Conservation (phyloP, 495 filamentous ascomycete genomes). For the Penicillium robsamsonii region DNA sequence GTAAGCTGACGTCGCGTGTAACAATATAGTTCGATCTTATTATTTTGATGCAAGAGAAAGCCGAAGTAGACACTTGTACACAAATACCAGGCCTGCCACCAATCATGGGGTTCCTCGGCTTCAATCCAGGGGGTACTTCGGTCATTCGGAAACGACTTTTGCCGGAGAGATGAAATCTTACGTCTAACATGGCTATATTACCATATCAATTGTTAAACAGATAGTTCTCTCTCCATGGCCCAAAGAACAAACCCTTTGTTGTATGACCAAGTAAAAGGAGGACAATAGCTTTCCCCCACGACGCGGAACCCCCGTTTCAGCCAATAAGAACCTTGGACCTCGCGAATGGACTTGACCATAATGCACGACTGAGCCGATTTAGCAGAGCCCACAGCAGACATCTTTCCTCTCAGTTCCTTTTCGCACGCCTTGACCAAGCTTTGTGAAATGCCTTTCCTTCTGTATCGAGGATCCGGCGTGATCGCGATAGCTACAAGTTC, state of each 20-base stretch:
- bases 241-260: not conserved
- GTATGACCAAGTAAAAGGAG: not conserved
- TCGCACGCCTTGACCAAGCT: not conserved
- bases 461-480: not conserved
- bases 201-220: too few relatives aligned
- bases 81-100: too few relatives aligned
- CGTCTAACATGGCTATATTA: too few relatives aligned
- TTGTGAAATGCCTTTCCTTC: not conserved
- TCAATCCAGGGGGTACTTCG: too few relatives aligned
- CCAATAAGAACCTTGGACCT: not conserved
- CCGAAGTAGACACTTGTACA: too few relatives aligned
- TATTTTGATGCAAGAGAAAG: too few relatives aligned
- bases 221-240: not conserved
- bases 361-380: not conserved
- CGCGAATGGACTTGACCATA: not conserved
- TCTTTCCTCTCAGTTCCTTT: not conserved
- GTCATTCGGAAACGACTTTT: too few relatives aligned
- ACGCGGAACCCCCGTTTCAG: not conserved
- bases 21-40: too few relatives aligned
- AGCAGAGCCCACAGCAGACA: not conserved
- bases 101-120: too few relatives aligned
- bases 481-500: not conserved
- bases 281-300: not conserved
- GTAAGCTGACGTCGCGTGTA: too few relatives aligned
- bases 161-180: not conserved